A percentile compares a stretch with the other conserved stretches of the same genome.
Evolutionary conservation across 768 basidiomycete genomes (phyloP).

Genomic region (Suillus hirtellus): DNA sequence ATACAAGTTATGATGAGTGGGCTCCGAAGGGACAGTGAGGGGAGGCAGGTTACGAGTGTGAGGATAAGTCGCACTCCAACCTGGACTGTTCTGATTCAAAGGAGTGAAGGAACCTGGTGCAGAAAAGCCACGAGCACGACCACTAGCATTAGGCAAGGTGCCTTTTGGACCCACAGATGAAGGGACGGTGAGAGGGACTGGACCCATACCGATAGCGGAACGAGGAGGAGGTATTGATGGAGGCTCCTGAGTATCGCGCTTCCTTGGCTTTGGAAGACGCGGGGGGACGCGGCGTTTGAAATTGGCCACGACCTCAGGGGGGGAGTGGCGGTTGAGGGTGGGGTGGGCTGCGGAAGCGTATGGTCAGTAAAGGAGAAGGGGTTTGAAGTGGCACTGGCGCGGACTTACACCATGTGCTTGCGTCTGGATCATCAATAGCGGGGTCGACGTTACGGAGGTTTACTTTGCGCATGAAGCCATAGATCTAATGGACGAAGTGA

Average conservation of each 20-base stretch:
- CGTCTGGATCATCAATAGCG: conserved; percentile 93
- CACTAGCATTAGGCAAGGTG: conserved; percentile 43
- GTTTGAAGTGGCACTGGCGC: conserved; percentile 17
- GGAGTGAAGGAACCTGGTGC: conserved; percentile 81
- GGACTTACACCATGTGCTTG: conserved; percentile 92
- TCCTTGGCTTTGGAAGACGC: conserved; percentile 84
- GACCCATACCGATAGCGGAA: conserved; percentile 69
- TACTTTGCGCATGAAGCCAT: conserved; percentile 98
- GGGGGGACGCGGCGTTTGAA: conserved; percentile 96
- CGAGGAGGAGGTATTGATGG: conserved; percentile 73
- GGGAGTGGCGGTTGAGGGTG: conserved; percentile 87
- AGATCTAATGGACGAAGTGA: conserved; percentile 61
- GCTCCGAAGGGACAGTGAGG: conserved; percentile 79
- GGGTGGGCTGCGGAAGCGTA: conserved; percentile 66
- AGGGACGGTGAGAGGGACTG: conserved; percentile 66
- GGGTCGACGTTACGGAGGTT: conserved; percentile 95
- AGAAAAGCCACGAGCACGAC: conserved; percentile 74
- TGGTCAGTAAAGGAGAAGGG: conserved; percentile 17
- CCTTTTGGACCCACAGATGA: conserved; percentile 40
- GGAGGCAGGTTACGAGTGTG: conserved; percentile 69
- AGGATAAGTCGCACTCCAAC: conserved; percentile 62
- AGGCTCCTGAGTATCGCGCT: conserved; percentile 71
- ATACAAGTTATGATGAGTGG: conserved; percentile 58
- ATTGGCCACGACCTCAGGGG: conserved; percentile 86
- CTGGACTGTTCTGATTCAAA: conserved; percentile 57